Evolutionary conservation across 129 eudicot genomes (phyloP).

Genomic region (Helianthus tuberosus): DNA sequence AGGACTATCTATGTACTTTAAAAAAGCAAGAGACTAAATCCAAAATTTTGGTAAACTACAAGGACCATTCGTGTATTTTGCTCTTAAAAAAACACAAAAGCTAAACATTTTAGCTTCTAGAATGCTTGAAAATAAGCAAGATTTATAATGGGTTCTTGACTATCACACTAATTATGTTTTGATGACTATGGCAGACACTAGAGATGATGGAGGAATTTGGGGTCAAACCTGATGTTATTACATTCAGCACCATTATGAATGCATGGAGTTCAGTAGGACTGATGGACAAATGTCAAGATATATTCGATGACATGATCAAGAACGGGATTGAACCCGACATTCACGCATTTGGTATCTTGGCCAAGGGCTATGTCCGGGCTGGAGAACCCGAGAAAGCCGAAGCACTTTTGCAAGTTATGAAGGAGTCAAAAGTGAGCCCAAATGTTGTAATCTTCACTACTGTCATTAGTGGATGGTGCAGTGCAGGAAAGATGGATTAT

Average conservation of each 20-base stretch:
- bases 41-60: no score
- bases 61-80: no score
- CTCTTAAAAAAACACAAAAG: no score
- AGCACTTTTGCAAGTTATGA: slow-evolving; percentile 57
- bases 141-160: slow-evolving; percentile 11
- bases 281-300: slow-evolving; percentile 82
- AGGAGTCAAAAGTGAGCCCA: slow-evolving; percentile 53
- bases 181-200: slow-evolving; percentile 49
- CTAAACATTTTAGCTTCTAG: slow-evolving; percentile 12
- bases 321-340: slow-evolving; percentile 72
- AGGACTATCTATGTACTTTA: no score
- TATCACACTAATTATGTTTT: not conserved
- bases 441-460: slow-evolving; percentile 91
- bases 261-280: slow-evolving; percentile 93
- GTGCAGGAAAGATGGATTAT: slow-evolving; percentile 76
- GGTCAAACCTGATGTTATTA: slow-evolving; percentile 89
- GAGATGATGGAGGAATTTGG: slow-evolving; percentile 81
- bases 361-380: slow-evolving; percentile 90
- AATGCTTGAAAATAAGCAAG: slow-evolving; percentile 7
- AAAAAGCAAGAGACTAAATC: no score
- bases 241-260: slow-evolving; percentile 95
- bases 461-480: slow-evolving; percentile 96
- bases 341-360: slow-evolving; percentile 85
- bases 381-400: slow-evolving; percentile 90
- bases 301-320: slow-evolving; percentile 78